phyloP scores from a whole-genome alignment of 345 rosid species.

The Eucalyptus regnans region DNA sequence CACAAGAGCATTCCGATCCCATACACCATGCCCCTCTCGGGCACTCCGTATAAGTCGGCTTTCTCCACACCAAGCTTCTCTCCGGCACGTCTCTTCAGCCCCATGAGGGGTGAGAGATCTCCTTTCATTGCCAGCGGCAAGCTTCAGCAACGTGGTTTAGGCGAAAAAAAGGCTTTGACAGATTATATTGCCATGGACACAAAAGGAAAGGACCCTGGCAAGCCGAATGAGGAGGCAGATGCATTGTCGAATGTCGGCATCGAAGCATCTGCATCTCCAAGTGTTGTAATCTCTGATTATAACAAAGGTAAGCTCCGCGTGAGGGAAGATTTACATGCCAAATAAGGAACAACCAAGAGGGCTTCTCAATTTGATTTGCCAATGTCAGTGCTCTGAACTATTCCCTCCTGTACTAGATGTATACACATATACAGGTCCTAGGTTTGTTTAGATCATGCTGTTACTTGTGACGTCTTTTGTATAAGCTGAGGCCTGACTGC shows the following conservation, averaged over 20 bases:
- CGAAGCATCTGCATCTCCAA: slow-evolving; percentile 14
- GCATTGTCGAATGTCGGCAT: background rate
- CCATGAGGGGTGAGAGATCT: slow-evolving; percentile 40
- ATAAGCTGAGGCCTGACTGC: background rate
- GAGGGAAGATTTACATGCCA: background rate
- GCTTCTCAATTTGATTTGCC: background rate
- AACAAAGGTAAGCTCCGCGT: background rate
- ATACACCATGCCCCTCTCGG: slow-evolving; percentile 20
- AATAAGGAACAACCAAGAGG: background rate
- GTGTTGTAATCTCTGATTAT: slow-evolving; percentile 1
- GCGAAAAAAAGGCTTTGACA: slow-evolving; percentile 60
- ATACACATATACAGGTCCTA: background rate
- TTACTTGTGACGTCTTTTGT: background rate
- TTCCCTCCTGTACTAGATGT: background rate
- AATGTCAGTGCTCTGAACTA: background rate
- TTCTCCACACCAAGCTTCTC: slow-evolving; percentile 71
- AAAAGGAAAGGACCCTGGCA: slow-evolving; percentile 25
- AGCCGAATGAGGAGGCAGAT: slow-evolving; percentile 5
- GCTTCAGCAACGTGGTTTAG: slow-evolving; percentile 41
- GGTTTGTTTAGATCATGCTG: background rate
- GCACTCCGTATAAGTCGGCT: slow-evolving; percentile 50
- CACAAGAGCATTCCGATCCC: slow-evolving; percentile 44
- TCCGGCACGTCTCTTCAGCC: slow-evolving; percentile 31
- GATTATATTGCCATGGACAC: slow-evolving; percentile 47
- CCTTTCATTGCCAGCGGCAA: slow-evolving; percentile 34